Evolutionary conservation across 306 rosid species (phyloP).

Genomic region (Prunus padus): DNA sequence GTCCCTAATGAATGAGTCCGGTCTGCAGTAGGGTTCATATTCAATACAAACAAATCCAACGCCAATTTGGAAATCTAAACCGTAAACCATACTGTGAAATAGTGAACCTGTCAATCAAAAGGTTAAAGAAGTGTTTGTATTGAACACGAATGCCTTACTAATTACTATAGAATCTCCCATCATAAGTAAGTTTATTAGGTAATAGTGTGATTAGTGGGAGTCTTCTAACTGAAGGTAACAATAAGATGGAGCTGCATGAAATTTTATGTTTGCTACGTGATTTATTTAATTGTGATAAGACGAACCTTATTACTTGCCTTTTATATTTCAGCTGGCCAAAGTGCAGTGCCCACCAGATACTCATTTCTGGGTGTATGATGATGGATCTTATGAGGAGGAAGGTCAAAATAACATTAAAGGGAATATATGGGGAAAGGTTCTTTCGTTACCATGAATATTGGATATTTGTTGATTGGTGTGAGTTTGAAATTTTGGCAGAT

Average conservation of each 20-base stretch:
- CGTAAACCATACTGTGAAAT: neutral
- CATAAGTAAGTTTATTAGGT: neutral
- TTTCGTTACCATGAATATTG: constrained; percentile 52
- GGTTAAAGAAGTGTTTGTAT: neutral
- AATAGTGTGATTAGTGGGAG: neutral
- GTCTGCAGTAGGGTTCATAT: neutral
- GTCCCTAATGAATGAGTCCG: neutral
- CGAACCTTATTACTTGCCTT: constrained; percentile 17
- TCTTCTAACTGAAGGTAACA: neutral
- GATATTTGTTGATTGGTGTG: constrained; percentile 29
- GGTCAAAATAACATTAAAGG: constrained; percentile 96
- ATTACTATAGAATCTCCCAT: neutral
- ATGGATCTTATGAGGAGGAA: constrained; percentile 94
- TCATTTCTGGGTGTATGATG: constrained; percentile 95
- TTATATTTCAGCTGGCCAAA: constrained; percentile 67
- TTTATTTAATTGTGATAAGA: neutral
- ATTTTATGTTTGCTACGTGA: neutral
- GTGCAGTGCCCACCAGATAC: constrained; percentile 93
- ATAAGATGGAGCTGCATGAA: neutral
- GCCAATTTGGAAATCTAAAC: neutral
- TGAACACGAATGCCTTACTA: neutral
- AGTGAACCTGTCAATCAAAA: neutral
- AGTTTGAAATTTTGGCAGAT: constrained; percentile 25
- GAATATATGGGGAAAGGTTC: constrained; percentile 98
- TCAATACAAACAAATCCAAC: neutral